Evolutionary conservation across 371 early-diverging fungal species (phyloP), one percentile per base, ranked within the genome.

Genomic region (Coemansia sp.): DNA sequence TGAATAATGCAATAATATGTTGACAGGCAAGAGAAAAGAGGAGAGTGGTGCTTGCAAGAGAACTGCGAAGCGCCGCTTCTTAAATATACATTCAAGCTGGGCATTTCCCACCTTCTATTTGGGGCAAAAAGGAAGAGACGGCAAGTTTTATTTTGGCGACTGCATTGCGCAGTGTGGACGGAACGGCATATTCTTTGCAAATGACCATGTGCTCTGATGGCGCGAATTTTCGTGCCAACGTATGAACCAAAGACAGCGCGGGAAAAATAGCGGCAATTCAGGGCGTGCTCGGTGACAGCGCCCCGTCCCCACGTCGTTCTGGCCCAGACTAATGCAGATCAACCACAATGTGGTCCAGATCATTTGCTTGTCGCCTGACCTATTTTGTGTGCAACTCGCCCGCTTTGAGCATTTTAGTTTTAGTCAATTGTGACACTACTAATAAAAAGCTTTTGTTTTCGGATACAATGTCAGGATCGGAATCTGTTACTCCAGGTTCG

Each of bases 401-500:
- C 16, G 16, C 42, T 42, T 42, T 42, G 34, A 34, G 34, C 34
- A 7, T 34, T 34, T 27, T 27, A 27, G 34, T 7, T 34, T 34
- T 7, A 7, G 34, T 34, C 34, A 34, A 34, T 34, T 34, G 34
- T 34, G 34, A 6, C 34, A 34, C 34, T 31, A 5, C 31, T 34
- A 34, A 5, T 16, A 42, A 42, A 42, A 14, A 42, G 22, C 13
- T 14, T 24, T 39, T 42, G 42, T 42, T 42, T 42, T 11, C 16
- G 16, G 5, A 16, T 42, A 42, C 42, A 11, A 42, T 42, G 42
- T 42, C 42, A 11, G 16, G 16, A 42, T 11, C 53, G 1, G 7
- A 24, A 16, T 29, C 34, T 16, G 51, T 27, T 13, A 31, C 34
- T 42, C 71, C 67, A 3, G 54, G 40, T 45, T 76, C 77, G 58